Base-by-base conservation (phyloP, 306 rosid genomes). In the Dalbergia cultrata region DNA sequence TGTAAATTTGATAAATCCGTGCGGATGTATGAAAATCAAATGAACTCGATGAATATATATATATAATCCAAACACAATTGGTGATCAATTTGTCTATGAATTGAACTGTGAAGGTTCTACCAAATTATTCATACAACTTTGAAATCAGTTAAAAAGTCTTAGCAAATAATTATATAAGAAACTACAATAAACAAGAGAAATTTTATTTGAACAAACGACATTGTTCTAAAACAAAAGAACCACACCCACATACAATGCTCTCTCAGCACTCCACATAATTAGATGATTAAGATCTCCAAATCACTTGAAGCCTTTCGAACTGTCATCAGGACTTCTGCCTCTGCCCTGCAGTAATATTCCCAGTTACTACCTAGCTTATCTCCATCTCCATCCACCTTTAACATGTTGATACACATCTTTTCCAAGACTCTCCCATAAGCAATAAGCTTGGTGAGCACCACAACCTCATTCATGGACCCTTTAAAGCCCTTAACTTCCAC, bases 401-500 rank as follows among this genome's bases (percentile, higher is more conserved):
- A 13, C 6, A 68, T 13, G 22, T 50, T 7, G 13, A 79, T 53
- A 10, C 0, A 50, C 5, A 67, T 50, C 72, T 26, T 79, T 65
- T 33, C 41, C 53, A 79, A 14, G 4, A 4, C 57, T 19, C 5
- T 16, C 4, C 78, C 87, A n/a, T 9, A 0, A 3, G 0, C 10
- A 0, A 74, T 39, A 0, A 83, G 45, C 59, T 21, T 13, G 6
- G 6, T 21, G 3, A 83, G 56, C 67, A 78, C 26, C 11, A 13
- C 0, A 8, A 6, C 0, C 37, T 78, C 83, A 73, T 67, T 47
- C 9, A 0, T 0, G 13, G 18, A 26, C 3, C 77, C 83, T 26
- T 1, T 58, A 4, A 83, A 83, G 0, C 62, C 77, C 50, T 59
- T 82, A 6, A 76, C 8, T 43, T 70, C 69, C 68, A 82, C 60